Evolutionary conservation across 2,329 filamentous ascomycete genomes (phyloP), one percentile per base, ranked within the genome.

Genomic region (Fonsecaea pedrosoi): DNA sequence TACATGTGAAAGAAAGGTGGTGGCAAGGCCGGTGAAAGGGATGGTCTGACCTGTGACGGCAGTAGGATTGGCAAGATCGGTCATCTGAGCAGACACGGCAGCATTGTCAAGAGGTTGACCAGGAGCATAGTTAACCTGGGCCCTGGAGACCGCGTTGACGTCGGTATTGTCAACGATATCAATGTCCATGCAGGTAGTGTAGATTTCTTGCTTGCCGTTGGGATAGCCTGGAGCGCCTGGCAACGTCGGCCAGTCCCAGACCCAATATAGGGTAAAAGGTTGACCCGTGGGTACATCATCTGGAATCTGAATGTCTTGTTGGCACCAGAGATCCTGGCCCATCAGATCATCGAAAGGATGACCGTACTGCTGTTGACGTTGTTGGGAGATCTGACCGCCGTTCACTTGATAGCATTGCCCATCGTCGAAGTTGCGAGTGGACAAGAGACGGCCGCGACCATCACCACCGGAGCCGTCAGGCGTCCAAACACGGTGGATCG

Each of bases 171-270:
- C 74, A 34, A 76, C 70, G 54, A 83, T 74, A 60, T 83, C 77
- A 21, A 84, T 74, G 68, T 83, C 82, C 73, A 84, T 82, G 69
- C 82, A 84, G 13, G 80, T 82, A 1, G 82, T 83, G 66, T 83
- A 83, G 42, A 82, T 75, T 70, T 83, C 81, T 54, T 75, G 70
- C 71, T 82, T 82, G 48, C 80, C 81, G 6, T 79, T 70, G n/a
- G 78, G 77, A 25, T 79, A 71, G 8, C 69, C 73, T 15, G 77
- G 72, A 18, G 69, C 75, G 42, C 74, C 73, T 10, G 79, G 74
- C n/a, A 71, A 82, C 13, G 87, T 89, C 2, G 90, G 89, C 92
- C 93, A 99, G 78, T 96, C 90, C 95, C 95, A 98, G 54, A 97
- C 90, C 94, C 94, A 98, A 83, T 97, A 96, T 60, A 97, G 80